Evolutionary conservation across 345 rosid species (phyloP), one percentile per base, ranked within the genome.

Genomic region (Combretum micranthum): DNA sequence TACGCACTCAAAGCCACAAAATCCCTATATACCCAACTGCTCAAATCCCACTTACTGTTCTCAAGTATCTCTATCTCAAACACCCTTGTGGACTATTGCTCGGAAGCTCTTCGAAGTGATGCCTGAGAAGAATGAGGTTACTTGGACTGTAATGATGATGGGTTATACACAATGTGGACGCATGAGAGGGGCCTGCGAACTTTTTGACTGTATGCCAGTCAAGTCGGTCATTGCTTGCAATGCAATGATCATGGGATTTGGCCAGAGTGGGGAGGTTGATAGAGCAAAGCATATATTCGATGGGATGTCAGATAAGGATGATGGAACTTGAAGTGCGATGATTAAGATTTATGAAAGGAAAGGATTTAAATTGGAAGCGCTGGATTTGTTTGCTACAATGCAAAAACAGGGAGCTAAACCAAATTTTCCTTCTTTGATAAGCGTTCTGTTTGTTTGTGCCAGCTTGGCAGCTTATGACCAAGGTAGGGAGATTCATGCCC

Each of bases 61-160:
- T 68, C 72, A 50, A 57, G 78, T 60, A 62, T 55, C 22, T 74
- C 69, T 50, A 53, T 70, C n/a, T 62, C 76, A 3, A 82, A 82
- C 26, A 72, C 71, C 8, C 62, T 85, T 68, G 81, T 85, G 0
- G 42, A 86, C 86, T 74, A 47, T 81, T 64, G 95, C 85, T 52
- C 76, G 95, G 75, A 86, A 90, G 79, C 77, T 90, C 52, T 90
- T 62, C n/a, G 95, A 84, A 68, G 93, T 86, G 56, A 84, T 84
- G 88, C 86, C 0, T n/a, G 82, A 73, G 68, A 90, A 80, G 72
- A 87, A 83, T 55, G 90, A 86, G 71, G 82, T 87, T 53, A 74
- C 90, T 0, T 86, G 90, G 92, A 86, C 92, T 0, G 82, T 87
- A 0, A 89, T 25, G 92, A 71, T 86, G 69, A 71, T 75, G 72